Conservation (phyloP, 1,284 basidiomycete genomes). For the Trametes sp. region DNA sequence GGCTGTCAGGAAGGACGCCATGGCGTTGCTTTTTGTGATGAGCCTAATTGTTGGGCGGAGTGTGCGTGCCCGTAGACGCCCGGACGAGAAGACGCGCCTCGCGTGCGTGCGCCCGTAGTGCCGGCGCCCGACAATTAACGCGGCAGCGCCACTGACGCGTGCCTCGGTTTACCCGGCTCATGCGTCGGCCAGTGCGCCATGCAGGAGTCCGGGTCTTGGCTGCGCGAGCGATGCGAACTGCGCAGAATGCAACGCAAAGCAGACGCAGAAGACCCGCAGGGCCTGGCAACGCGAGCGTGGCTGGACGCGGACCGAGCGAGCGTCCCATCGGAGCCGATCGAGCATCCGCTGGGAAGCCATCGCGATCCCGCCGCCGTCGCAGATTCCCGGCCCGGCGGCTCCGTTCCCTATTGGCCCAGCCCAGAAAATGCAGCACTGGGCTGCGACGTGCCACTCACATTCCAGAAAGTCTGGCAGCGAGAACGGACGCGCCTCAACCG, state of each 20-base stretch:
- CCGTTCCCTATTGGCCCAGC: neutral
- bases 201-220: neutral
- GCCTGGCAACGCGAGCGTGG: neutral
- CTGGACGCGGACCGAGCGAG: neutral
- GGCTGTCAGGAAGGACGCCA: slow-evolving; percentile 16
- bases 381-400: neutral
- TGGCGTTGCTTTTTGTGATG: slow-evolving; percentile 19
- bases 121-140: slow-evolving; percentile 13
- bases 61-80: slow-evolving; percentile 2
- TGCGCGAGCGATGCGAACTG: neutral
- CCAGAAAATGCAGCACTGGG: neutral
- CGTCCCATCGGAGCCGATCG: neutral
- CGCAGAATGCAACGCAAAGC: neutral
- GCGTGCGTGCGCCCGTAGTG: neutral
- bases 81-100: slow-evolving; percentile 12
- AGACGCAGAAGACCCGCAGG: neutral
- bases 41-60: slow-evolving; percentile 20
- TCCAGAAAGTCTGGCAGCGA: neutral
- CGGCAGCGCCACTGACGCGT: slow-evolving; percentile 16
- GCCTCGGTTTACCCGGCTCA: slow-evolving; percentile 2
- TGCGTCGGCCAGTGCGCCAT: too few species aligned
- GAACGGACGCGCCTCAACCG: neutral
- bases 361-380: neutral
- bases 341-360: neutral
- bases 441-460: neutral